Conservation (phyloP, 1,139 yeast species). For the Candida buenavistaensis region DNA sequence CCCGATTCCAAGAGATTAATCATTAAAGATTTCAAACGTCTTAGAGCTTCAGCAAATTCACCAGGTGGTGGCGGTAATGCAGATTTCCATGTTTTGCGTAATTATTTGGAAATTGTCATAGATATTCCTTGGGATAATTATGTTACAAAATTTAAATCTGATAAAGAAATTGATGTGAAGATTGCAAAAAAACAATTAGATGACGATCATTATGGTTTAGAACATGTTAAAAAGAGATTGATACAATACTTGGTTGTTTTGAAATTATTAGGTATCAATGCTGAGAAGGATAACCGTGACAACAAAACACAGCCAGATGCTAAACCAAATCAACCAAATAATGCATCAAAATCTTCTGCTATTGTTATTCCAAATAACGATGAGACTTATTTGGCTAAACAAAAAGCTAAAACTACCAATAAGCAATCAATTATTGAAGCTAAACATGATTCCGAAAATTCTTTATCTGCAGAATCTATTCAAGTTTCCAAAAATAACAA, state of each 20-base stretch:
- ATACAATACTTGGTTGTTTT: conserved; percentile 80
- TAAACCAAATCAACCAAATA: conserved; percentile 1
- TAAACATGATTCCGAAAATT: conserved; percentile 13
- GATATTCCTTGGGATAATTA: conserved; percentile 64
- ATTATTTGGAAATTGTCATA: conserved; percentile 68
- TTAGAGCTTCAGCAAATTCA: conserved; percentile 52
- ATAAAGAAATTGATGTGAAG: conserved; percentile 50
- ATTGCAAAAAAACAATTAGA: conserved; percentile 65
- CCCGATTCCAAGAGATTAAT: conserved; percentile 59
- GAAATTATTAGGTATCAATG: conserved; percentile 54
- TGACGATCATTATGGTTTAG: conserved; percentile 81
- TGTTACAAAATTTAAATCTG: conserved; percentile 38
- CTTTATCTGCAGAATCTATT: conserved; percentile 18
- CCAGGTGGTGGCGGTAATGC: conserved; percentile 53
- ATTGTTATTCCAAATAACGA: conserved; percentile 40
- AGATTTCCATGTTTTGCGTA: conserved; percentile 71
- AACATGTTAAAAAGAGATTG: conserved; percentile 76
- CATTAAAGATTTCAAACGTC: conserved; percentile 61
- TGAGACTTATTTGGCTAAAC: conserved; percentile 31
- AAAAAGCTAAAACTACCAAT: conserved; percentile 28
- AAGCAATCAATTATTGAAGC: conserved; percentile 19
- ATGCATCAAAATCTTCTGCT: conserved; percentile 14
- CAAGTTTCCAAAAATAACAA: conserved; percentile 40
- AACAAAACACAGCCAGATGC: neutral
- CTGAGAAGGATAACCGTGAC: conserved; percentile 20